These are phyloP conservation scores for Ophiosphaerella korrae DNA, from an alignment of 2,329 filamentous ascomycete genomes.

Conservation along the genomic window DNA sequence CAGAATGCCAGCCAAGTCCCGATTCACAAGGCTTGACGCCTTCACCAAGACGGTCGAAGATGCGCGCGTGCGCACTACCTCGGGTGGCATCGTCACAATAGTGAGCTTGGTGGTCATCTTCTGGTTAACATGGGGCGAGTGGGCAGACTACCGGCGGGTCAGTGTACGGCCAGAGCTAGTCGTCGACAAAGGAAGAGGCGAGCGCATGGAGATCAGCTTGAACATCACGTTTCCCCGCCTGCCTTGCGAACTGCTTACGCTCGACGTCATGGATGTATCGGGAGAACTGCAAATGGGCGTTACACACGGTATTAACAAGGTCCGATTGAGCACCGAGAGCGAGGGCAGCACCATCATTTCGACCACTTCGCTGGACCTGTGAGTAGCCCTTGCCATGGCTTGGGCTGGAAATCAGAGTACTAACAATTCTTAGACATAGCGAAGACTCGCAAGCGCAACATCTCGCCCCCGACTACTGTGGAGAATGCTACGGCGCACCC, in stretches of 20 bases:
- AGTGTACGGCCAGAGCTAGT: conserved; percentile 89
- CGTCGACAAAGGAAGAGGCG: conserved; percentile 95
- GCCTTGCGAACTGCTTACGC: conserved; percentile 91
- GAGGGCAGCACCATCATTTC: conserved; percentile 69
- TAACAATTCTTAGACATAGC: conserved; percentile 59
- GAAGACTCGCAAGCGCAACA: conserved; percentile 71
- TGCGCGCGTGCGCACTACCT: conserved; percentile 93
- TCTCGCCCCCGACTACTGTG: conserved; percentile 90
- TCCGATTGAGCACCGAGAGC: conserved; percentile 72
- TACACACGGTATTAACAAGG: conserved; percentile 89
- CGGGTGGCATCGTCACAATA: conserved; percentile 93
- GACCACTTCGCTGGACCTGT: conserved; percentile 47
- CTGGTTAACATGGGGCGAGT: conserved; percentile 92
- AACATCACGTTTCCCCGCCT: conserved; percentile 95
- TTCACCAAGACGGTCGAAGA: conserved; percentile 99
- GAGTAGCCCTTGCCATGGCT: conserved; percentile 11
- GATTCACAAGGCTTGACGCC: conserved; percentile 95
- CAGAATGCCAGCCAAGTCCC: conserved; percentile 83
- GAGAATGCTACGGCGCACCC: conserved; percentile 85
- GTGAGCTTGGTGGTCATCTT: conserved; percentile 85
- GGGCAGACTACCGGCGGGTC: conserved; percentile 87
- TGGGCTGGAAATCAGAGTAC: conserved; percentile 1
- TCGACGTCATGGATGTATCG: conserved; percentile 99
- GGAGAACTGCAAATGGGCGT: conserved; percentile 96
- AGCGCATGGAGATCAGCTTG: conserved; percentile 98